Evolutionary conservation across 495 filamentous ascomycete species (phyloP).

Genomic region (Glutinoglossum americanum): DNA sequence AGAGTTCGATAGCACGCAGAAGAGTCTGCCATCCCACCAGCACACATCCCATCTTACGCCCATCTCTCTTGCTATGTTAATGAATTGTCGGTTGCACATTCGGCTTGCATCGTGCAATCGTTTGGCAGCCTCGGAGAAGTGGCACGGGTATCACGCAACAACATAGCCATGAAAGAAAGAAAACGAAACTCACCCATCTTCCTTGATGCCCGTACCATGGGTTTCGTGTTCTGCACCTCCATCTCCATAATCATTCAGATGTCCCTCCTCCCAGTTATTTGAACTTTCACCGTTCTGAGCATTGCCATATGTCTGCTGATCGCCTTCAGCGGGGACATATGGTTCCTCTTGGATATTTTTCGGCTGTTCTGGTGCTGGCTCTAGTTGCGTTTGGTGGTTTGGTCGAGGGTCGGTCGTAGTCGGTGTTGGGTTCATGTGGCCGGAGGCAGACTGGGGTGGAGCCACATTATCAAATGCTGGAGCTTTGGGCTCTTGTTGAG

Average conservation of each 20-base stretch:
- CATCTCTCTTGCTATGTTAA: neutral
- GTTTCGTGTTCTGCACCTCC: conserved; percentile 23
- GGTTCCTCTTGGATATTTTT: neutral
- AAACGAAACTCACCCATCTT: conserved; percentile 80
- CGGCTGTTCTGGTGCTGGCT: neutral
- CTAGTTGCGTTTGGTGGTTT: neutral
- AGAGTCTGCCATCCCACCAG: neutral
- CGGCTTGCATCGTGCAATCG: neutral
- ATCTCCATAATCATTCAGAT: conserved; percentile 22
- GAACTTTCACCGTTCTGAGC: conserved; percentile 16
- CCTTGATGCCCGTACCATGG: conserved; percentile 58
- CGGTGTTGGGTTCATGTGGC: neutral
- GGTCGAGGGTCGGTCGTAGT: neutral
- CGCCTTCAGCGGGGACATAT: conserved; percentile 1
- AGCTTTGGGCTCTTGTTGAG: neutral
- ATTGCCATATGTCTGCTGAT: conserved; percentile 22
- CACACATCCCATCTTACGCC: neutral
- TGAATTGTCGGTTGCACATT: neutral
- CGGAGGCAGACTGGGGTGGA: neutral
- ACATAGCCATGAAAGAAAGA: conserved; percentile 9
- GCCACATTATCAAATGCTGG: neutral
- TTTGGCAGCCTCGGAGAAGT: neutral
- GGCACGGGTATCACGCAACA: neutral
- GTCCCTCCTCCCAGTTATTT: conserved; percentile 9
- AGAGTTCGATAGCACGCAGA: neutral